phyloP scores from a whole-genome alignment of 768 basidiomycete genomes.

The Mycena latifolia region DNA sequence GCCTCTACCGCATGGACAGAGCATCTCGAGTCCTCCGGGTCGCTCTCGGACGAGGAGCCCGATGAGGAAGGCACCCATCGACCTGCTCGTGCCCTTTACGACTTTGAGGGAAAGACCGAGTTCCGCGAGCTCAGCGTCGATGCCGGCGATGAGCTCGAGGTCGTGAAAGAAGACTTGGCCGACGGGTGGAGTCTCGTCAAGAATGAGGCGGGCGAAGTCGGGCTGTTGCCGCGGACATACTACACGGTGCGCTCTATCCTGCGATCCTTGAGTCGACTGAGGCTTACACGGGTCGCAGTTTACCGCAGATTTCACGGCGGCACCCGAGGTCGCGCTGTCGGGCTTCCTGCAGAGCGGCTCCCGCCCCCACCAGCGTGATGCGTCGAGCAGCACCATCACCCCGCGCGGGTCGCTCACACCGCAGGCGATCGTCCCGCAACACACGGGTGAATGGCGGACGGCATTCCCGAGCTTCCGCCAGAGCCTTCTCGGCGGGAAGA shows the following conservation, averaged over 20 bases:
- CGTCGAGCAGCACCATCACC: constrained; percentile 62
- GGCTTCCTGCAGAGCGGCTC: constrained; percentile 37
- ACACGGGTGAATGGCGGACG: constrained; percentile 75
- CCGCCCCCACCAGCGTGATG: constrained; percentile 46
- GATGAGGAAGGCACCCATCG: constrained; percentile 51
- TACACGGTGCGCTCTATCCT: constrained; percentile 69
- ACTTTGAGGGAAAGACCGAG: constrained; percentile 81
- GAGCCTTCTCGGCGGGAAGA: constrained; percentile 81
- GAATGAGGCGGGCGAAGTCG: constrained; percentile 68
- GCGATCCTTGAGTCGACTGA: too few relatives aligned
- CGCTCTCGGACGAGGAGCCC: constrained; percentile 67
- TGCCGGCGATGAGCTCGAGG: constrained; percentile 77
- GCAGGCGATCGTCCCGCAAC: constrained; percentile 66
- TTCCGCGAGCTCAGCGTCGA: constrained; percentile 77
- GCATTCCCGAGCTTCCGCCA: constrained; percentile 76
- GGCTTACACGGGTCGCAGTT: constrained; percentile 55
- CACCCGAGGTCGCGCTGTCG: constrained; percentile 58
- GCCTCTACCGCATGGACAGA: constrained; percentile 84
- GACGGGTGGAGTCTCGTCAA: constrained; percentile 88
- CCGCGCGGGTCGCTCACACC: constrained; percentile 61
- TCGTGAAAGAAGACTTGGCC: constrained; percentile 78
- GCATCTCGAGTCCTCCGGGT: constrained; percentile 59
- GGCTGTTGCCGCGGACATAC: constrained; percentile 77
- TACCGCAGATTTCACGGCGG: constrained; percentile 70
- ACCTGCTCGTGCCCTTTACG: constrained; percentile 77